Evolutionary conservation across 2,329 filamentous ascomycete genomes (phyloP).

Genomic region (Aspergillus proliferans): DNA sequence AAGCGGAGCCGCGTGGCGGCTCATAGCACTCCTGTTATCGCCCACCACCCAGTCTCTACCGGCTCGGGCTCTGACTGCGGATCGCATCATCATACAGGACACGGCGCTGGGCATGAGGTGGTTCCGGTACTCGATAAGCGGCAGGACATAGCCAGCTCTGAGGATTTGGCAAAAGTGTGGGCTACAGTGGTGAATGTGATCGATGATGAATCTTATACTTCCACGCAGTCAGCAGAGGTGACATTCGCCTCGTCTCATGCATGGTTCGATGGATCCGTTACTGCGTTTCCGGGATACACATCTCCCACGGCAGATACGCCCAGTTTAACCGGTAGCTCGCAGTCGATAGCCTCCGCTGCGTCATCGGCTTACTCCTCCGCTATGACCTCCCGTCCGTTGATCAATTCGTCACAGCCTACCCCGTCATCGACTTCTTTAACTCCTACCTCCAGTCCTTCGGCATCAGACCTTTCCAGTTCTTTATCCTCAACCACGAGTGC

Average conservation of each 20-base stretch:
- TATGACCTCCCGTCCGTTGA: not conserved
- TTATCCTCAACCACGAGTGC: not conserved
- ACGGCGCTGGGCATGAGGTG: not conserved
- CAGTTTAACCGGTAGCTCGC: conserved; percentile 4
- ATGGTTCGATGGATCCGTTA: not conserved
- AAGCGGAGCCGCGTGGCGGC: conserved; percentile 4
- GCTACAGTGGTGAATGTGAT: conserved; percentile 1
- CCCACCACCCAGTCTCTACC: not conserved
- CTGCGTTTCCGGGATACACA: conserved; percentile 6
- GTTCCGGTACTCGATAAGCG: not conserved
- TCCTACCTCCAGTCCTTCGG: not conserved
- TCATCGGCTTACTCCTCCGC: not conserved
- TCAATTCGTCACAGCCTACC: conserved; percentile 2
- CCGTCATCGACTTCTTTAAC: conserved; percentile 1
- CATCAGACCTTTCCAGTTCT: not conserved
- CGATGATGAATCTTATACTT: conserved; percentile 1
- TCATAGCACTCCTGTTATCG: conserved; percentile 2
- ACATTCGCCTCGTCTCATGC: conserved; percentile 2
- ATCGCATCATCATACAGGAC: not conserved
- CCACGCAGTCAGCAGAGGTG: not conserved
- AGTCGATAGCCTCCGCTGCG: not conserved
- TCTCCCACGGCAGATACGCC: conserved; percentile 8
- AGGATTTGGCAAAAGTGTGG: conserved; percentile 1
- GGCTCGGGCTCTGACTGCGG: not conserved
- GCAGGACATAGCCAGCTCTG: conserved; percentile 2